Percentiles rank a stretch among this genome's conserved stretches.
phyloP scores from a whole-genome alignment of 352 stramenopile genomes.

The Phytophthora syringae region DNA sequence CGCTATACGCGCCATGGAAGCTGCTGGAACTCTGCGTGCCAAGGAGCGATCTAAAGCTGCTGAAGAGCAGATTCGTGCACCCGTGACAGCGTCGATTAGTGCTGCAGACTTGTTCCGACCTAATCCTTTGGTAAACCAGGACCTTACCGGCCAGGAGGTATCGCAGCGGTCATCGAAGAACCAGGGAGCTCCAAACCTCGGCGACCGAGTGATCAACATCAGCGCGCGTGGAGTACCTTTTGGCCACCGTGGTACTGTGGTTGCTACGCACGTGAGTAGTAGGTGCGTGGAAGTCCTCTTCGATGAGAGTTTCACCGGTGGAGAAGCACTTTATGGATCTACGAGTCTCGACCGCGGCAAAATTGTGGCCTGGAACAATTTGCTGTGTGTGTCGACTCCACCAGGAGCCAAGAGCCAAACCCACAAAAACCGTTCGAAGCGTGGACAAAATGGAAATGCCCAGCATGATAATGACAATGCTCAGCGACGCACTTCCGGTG shows the following conservation, averaged over 20 bases:
- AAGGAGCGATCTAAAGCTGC: conserved; percentile 64
- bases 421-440: conserved; percentile 22
- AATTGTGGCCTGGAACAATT: conserved; percentile 94
- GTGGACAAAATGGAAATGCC: conserved; percentile 18
- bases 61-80: conserved; percentile 38
- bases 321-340: conserved; percentile 94
- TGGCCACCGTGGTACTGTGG: conserved; percentile 96
- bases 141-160: conserved; percentile 75
- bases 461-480: conserved; percentile 13
- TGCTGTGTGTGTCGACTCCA: conserved; percentile 73
- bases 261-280: conserved; percentile 96
- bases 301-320: conserved; percentile 96
- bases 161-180: conserved; percentile 67
- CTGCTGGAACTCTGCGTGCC: conserved; percentile 66
- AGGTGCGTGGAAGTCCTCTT: conserved; percentile 99
- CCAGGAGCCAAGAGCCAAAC: conserved; percentile 33
- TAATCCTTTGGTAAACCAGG: conserved; percentile 80
- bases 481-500: conserved; percentile 19
- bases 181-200: conserved; percentile 87
- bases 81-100: conserved; percentile 50
- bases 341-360: conserved; percentile 96
- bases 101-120: conserved; percentile 74
- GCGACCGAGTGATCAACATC: conserved; percentile 98
- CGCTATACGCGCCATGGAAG: conserved; percentile 94
- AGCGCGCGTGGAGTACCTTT: conserved; percentile 96